Evolutionary conservation across 1,284 basidiomycete genomes (phyloP).

Genomic region (Sphagnurus paluster): DNA sequence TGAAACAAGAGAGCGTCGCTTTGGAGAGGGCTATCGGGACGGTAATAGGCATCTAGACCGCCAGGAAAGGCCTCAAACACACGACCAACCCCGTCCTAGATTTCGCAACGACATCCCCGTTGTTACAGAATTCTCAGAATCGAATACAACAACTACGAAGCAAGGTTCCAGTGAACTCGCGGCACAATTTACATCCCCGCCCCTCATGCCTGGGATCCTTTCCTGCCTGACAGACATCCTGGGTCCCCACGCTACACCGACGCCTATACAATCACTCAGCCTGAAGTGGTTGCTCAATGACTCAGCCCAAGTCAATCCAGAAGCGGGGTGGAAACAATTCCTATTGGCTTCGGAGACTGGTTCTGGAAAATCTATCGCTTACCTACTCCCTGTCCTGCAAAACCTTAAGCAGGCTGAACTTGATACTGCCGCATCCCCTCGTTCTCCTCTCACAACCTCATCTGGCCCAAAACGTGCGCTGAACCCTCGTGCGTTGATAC

Average conservation of each 20-base stretch:
- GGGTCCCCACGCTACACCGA: slow-evolving; percentile 56
- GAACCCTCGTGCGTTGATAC: slow-evolving; percentile 75
- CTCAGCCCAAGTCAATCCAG: slow-evolving; percentile 11
- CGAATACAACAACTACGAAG: slow-evolving; percentile 2
- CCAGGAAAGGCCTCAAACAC: not conserved
- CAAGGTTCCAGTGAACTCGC: slow-evolving; percentile 7
- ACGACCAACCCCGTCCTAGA: not conserved
- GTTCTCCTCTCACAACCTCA: not conserved
- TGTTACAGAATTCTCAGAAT: slow-evolving; percentile 15
- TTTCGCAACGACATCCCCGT: not conserved
- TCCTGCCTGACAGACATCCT: slow-evolving; percentile 55
- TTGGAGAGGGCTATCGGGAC: too few relatives aligned
- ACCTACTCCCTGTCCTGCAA: slow-evolving; percentile 81
- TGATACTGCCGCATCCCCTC: slow-evolving; percentile 5
- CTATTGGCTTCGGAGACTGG: slow-evolving; percentile 87
- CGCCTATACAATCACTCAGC: slow-evolving; percentile 74
- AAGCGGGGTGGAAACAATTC: slow-evolving; percentile 48
- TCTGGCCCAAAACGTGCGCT: slow-evolving; percentile 28
- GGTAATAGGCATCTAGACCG: not conserved
- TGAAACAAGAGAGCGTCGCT: too few relatives aligned
- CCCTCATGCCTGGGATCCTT: slow-evolving; percentile 63
- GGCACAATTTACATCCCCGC: slow-evolving; percentile 57
- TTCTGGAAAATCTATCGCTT: slow-evolving; percentile 89
- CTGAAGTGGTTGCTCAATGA: slow-evolving; percentile 47
- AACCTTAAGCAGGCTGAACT: slow-evolving; percentile 66